A percentile compares a stretch with the other conserved stretches of the same genome.
phyloP scores from a whole-genome alignment of 441 rosid genomes.

The Populus hybrid region DNA sequence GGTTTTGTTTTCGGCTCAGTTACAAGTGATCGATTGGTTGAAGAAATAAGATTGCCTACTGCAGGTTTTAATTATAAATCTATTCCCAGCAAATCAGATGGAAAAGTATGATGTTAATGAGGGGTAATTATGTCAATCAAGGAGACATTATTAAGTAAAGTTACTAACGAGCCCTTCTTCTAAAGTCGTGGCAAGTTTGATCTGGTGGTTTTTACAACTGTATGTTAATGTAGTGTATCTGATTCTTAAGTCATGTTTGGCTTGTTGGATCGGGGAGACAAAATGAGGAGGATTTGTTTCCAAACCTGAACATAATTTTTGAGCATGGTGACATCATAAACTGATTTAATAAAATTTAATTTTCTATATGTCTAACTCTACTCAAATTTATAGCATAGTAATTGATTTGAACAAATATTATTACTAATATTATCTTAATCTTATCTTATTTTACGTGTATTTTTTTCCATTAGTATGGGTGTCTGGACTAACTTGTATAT shows the following conservation, averaged over 20 bases:
- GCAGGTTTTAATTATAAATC: neutral
- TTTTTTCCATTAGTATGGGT: no score
- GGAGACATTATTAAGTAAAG: neutral
- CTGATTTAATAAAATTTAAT: no score
- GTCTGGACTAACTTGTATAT: fast-evolving
- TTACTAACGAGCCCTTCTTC: neutral
- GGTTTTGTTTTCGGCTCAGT: slow-evolving; percentile 16
- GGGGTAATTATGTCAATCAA: neutral
- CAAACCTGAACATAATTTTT: no score
- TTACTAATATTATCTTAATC: no score
- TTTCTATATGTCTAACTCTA: no score
- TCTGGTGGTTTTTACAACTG: neutral
- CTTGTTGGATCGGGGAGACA: neutral
- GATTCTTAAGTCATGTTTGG: neutral
- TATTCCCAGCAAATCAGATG: slow-evolving; percentile 10
- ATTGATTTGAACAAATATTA: no score
- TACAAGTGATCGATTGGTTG: slow-evolving; percentile 6
- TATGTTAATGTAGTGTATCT: neutral
- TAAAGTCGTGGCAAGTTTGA: neutral
- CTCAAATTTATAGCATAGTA: no score
- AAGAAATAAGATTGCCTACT: slow-evolving; percentile 11
- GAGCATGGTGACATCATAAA: no score
- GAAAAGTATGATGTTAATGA: neutral
- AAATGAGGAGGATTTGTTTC: neutral
- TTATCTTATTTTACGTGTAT: no score